Conservation (phyloP, 768 basidiomycete species). For the Lactifluus volemus region DNA sequence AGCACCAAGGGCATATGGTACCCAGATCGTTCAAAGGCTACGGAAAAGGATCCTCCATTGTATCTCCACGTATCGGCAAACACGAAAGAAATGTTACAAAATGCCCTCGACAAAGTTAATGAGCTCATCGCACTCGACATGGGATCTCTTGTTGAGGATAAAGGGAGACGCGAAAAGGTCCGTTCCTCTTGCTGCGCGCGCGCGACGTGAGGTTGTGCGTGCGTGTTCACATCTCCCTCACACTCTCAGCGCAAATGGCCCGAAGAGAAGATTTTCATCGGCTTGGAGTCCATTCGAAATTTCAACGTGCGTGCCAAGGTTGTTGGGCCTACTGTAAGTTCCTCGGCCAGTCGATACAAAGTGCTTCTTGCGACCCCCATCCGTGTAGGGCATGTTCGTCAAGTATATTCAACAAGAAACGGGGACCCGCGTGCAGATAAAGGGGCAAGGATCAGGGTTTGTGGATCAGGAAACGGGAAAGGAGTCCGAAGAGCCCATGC, state of each 20-base stretch:
- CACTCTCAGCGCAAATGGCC: slow-evolving; percentile 83
- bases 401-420: slow-evolving; percentile 98
- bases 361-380: background rate
- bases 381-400: slow-evolving; percentile 79
- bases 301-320: slow-evolving; percentile 98
- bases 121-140: slow-evolving; percentile 68
- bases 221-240: slow-evolving; percentile 7
- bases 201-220: background rate
- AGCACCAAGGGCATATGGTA: slow-evolving; percentile 95
- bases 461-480: slow-evolving; percentile 85
- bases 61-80: slow-evolving; percentile 89
- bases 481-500: slow-evolving; percentile 85
- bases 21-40: slow-evolving; percentile 85
- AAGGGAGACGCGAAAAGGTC: slow-evolving; percentile 62
- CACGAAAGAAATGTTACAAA: slow-evolving; percentile 54
- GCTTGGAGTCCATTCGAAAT: slow-evolving; percentile 84
- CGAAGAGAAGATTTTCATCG: slow-evolving; percentile 89
- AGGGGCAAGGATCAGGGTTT: slow-evolving; percentile 91
- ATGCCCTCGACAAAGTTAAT: slow-evolving; percentile 61
- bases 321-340: slow-evolving; percentile 80
- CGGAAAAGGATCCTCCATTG: slow-evolving; percentile 86
- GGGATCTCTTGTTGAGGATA: slow-evolving; percentile 74
- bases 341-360: background rate
- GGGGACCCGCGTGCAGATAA: slow-evolving; percentile 93
- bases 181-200: background rate